Base-by-base conservation (phyloP, 2,329 filamentous ascomycete species). In the Xylaria sp. region DNA sequence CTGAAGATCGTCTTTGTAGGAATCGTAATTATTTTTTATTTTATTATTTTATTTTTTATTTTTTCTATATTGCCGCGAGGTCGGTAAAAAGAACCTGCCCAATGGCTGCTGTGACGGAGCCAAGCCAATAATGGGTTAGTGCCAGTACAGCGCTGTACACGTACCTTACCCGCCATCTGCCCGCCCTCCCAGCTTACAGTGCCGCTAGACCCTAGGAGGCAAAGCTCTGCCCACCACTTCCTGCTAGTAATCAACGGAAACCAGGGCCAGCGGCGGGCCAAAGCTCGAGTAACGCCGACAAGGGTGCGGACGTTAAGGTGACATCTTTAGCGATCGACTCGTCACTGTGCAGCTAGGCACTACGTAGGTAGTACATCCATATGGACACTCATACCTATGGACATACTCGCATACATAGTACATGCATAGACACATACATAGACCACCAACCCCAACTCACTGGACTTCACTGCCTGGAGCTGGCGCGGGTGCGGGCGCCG, bases 181-280 rank as follows among this genome's bases (percentile, higher is more conserved):
- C 19, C 26, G 29, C 44, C 44, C 45, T 45, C 44, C 45, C 42
- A 26, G 38, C 45, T 51, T 29, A 26, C 40, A 38, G 39, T 41
- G 39, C n/a, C 41, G 26, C 39, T 41, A 43, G 21, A 16, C 20
- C 26, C 37, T 11, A 20, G 17, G 18, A 39, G 26, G 17, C 43
- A 49, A 41, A 51, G 55, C 29, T 21, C 24, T 24, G 40, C 40
- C 6, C 19, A 7, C 11, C 13, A 22, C 4, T 16, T 22, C 56
- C 53, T 59, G 53, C 53, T 42, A 61, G 52, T 61, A 56, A 58
- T 51, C 48, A 56, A 39, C 59, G 56, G 59, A 54, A 61, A 53
- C 59, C 45, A 53, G 56, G 45, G 19, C 46, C 40, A 46, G 38
- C 18, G 38, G 22, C 47, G 42, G 50, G 43, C 46, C 54, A 47